phyloP scores from a whole-genome alignment of 495 filamentous ascomycete genomes.

The Talaromyces trachyspermus region DNA sequence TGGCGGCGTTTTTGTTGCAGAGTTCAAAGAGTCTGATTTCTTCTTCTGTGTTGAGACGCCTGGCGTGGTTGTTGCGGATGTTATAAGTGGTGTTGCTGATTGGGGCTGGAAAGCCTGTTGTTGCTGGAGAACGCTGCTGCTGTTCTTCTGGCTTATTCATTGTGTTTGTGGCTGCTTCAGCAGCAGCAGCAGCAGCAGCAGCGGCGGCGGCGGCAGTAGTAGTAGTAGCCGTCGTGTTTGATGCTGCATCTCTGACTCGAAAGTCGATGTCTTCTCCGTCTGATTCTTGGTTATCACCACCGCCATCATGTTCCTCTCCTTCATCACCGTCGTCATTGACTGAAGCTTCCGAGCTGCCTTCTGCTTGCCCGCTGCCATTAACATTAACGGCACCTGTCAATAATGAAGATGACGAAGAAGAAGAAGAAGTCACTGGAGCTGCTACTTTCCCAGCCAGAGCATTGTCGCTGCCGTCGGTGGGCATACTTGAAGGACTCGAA shows the following conservation, averaged over 20 bases:
- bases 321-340: neutral
- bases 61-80: slow-evolving; percentile 28
- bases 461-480: neutral
- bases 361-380: neutral
- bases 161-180: neutral
- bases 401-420: too few species aligned
- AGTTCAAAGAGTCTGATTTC: slow-evolving; percentile 38
- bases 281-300: neutral
- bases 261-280: neutral
- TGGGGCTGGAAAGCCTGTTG: neutral
- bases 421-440: too few species aligned
- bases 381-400: too few species aligned
- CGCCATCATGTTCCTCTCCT: slow-evolving; percentile 1
- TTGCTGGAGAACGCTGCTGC: neutral
- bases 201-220: neutral
- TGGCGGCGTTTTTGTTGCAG: slow-evolving; percentile 31
- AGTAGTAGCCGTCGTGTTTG: too few species aligned
- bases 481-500: too few species aligned
- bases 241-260: too few species aligned
- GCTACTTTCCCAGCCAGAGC: too few species aligned
- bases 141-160: neutral
- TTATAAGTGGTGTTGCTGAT: neutral
- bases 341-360: neutral
- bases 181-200: neutral
- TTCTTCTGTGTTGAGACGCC: slow-evolving; percentile 36